These are phyloP conservation scores for Lunularia cruciata DNA, from an alignment of 225 moss, liverwort and hornwort species.

Conservation along the genomic window DNA sequence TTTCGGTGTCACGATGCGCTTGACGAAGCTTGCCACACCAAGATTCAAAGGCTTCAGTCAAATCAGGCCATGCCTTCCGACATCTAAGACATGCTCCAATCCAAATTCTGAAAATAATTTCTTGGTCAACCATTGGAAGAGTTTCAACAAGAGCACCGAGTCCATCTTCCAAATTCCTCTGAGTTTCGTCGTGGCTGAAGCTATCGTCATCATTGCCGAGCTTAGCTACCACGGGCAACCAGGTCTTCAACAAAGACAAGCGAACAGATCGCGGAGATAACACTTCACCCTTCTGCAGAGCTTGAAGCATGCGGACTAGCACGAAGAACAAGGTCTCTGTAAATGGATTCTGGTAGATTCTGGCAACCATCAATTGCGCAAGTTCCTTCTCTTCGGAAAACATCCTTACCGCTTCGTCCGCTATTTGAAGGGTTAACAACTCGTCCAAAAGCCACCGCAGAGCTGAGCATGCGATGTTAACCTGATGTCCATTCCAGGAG, in stretches of 20 bases:
- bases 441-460: slow-evolving; percentile 90
- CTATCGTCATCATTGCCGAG: slow-evolving; percentile 80
- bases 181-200: slow-evolving; percentile 73
- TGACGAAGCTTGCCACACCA: slow-evolving; percentile 90
- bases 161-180: slow-evolving; percentile 66
- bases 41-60: slow-evolving; percentile 89
- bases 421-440: slow-evolving; percentile 90
- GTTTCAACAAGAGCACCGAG: slow-evolving; percentile 77
- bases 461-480: slow-evolving; percentile 79
- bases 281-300: slow-evolving; percentile 77
- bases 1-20: slow-evolving; percentile 54
- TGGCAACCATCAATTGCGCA: slow-evolving; percentile 80
- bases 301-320: slow-evolving; percentile 81
- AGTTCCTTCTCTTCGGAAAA: slow-evolving; percentile 93
- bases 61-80: slow-evolving; percentile 86
- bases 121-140: slow-evolving; percentile 87
- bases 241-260: slow-evolving; percentile 73
- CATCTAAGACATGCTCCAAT: slow-evolving; percentile 79
- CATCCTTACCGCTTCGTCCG: slow-evolving; percentile 73
- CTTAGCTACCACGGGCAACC: slow-evolving; percentile 90
- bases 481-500: slow-evolving; percentile 83
- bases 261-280: slow-evolving; percentile 65
- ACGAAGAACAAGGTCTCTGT: slow-evolving; percentile 83
- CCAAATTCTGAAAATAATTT: slow-evolving; percentile 88
- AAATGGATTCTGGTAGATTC: slow-evolving; percentile 96